Base-by-base conservation (phyloP, 306 rosid genomes). In the Carpinus viminea region DNA sequence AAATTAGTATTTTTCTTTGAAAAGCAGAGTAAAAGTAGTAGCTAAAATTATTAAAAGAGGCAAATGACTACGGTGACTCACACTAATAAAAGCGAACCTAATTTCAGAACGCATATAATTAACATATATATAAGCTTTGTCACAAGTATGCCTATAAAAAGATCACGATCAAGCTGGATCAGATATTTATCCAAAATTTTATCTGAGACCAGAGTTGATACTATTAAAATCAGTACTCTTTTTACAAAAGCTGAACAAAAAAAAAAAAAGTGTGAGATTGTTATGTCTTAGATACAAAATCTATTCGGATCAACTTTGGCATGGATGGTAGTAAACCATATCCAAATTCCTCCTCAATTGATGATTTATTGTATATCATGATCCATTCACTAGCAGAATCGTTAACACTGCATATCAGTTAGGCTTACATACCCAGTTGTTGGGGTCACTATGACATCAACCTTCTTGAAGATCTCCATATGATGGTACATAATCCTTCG, bases 401-500 rank as follows among this genome's bases (percentile, higher is more conserved):
- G 45, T 36, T 78, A 80, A 51, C 76, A 60, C 38, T 38, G 26
- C 3, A 46, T 4, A 68, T 28, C 46, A 78, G 53, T 47, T 73
- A 75, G 26, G 8, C 38, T 46, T 79, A 81, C 94, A 79, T 89
- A 94, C 97, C 97, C 98, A n/a, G 98, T 94, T 65, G 97, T 94
- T 45, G 98, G 98, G 77, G 98, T 92, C 83, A 92, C 97, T 59
- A 94, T 91, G 83, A 94, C 83, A 82, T 94, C 98, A 64, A 91
- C 97, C 78, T 88, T 88, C 89, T 89, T 94, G 88, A 94, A 92
- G 76, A 94, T 92, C 78, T 90, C 95, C 95, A 94, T 85, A 87
- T 87, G 92, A 82, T 92, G 80, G 88, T 94, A 65, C 98, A 94
- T 94, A 66, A 85, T 74, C 86, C 98, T 94, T 79, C 97, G 88